A percentile compares a stretch with the other conserved stretches of the same genome.
Evolutionary conservation across 768 basidiomycete species (phyloP).

Genomic region (Russula sp.): DNA sequence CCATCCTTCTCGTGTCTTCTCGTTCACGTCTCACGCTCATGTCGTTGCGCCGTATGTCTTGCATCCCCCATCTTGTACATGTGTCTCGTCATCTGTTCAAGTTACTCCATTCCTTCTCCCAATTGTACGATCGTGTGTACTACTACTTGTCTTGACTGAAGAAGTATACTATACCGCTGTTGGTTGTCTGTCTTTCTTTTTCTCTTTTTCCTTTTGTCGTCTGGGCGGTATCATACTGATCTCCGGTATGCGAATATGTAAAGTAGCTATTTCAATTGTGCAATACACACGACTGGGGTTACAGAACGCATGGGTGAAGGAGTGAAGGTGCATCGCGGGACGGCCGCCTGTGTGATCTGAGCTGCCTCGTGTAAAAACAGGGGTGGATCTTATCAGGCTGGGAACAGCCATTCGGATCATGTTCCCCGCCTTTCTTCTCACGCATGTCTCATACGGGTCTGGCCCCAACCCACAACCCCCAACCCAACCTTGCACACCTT

Average conservation of each 20-base stretch:
- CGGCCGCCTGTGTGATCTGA: neutral
- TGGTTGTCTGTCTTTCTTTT: neutral
- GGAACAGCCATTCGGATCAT: conserved; percentile 3
- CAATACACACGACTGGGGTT: conserved; percentile 12
- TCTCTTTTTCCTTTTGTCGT: neutral
- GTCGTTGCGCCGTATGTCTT: conserved; percentile 22
- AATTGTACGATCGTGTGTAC: conserved; percentile 22
- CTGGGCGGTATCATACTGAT: conserved; percentile 22
- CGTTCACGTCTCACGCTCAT: conserved; percentile 21
- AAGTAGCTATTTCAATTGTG: conserved; percentile 22
- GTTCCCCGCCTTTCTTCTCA: neutral
- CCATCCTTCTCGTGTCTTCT: conserved; percentile 8
- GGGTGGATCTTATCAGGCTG: conserved; percentile 12
- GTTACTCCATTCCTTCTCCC: neutral
- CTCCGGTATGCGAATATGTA: conserved; percentile 20
- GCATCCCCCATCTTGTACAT: conserved; percentile 26
- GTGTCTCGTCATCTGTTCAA: conserved; percentile 20
- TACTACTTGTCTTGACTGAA: conserved; percentile 13
- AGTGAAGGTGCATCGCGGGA: conserved; percentile 10
- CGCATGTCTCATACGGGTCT: neutral
- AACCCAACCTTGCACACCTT: neutral
- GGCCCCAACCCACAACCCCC: neutral
- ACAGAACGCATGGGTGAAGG: conserved; percentile 5
- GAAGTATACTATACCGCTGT: conserved; percentile 25
- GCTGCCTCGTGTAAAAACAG: conserved; percentile 15